Evolutionary conservation across 2,329 filamentous ascomycete genomes (phyloP), one percentile per base, ranked within the genome.

Genomic region (Fusarium sp.): DNA sequence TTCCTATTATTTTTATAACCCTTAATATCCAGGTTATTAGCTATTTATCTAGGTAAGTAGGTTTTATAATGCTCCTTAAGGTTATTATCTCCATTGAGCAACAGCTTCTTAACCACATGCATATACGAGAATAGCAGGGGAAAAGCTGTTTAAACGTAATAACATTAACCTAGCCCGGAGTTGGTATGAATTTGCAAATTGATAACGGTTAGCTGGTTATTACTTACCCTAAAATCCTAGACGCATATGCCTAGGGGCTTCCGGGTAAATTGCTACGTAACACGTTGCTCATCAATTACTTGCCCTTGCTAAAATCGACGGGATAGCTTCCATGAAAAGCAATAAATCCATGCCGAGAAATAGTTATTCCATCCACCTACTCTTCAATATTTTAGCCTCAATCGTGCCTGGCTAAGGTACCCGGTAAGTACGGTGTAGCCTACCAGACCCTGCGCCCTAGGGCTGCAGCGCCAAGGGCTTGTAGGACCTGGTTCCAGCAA

Each of bases 231-330:
- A 38, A 38, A 38, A 38, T 54, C 51, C n/a, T 54, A 38, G 51
- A 22, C 18, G 51, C 51, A 38, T 28, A n/a, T n/a, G 10, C 1
- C 34, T 8, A 28, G 30, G 48, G n/a, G 9, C 30, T 15, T 36
- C 17, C 17, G n/a, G 30, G 2, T 52, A 52, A 51, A 52, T 52
- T 17, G n/a, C 17, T 1, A 24, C 13, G 17, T 8, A 15, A 24
- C 17, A 36, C 48, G n/a, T 52, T 36, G 12, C n/a, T 26, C 5
- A 2, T 24, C n/a, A 51, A 14, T 51, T 10, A 0, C 6, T 5
- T 8, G 30, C 4, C 11, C 17, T 11, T 7, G 1, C 8, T 0
- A 14, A 11, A 11, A 3, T 0, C 5, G 0, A 1, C n/a, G n/a
- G 30, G 8, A 28, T 17, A 22, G 2, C 18, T 54, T 38, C 51